These are phyloP conservation scores for Backusella tarrabulga DNA, from an alignment of 192 early-diverging fungal genomes.

Conservation along the genomic window DNA sequence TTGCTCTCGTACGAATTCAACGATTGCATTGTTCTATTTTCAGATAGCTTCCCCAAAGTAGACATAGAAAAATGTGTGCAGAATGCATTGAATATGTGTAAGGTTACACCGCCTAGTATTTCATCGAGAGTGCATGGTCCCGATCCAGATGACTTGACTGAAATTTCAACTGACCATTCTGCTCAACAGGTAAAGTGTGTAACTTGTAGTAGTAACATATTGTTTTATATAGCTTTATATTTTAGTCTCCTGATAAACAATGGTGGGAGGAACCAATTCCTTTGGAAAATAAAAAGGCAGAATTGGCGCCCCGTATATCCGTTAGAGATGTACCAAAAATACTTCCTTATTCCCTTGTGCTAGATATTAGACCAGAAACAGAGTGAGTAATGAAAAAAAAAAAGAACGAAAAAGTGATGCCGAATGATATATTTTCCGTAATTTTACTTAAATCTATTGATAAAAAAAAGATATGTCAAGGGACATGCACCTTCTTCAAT, in stretches of 20 bases:
- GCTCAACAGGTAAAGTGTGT: not conserved
- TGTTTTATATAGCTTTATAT: not conserved
- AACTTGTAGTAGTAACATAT: not conserved
- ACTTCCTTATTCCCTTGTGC: constrained; percentile 45
- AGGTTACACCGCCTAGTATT: constrained; percentile 68
- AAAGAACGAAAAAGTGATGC: no score
- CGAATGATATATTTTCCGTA: not conserved
- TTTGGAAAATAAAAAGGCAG: constrained; percentile 45
- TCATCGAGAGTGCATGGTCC: constrained; percentile 35
- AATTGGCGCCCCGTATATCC: constrained; percentile 56
- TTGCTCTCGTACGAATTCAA: constrained; percentile 72
- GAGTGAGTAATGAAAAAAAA: constrained; percentile 38
- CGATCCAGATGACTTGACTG: constrained; percentile 22
- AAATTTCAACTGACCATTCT: not conserved
- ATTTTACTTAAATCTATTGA: not conserved
- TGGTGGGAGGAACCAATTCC: constrained; percentile 55
- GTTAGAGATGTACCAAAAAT: constrained; percentile 46
- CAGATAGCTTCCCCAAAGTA: constrained; percentile 62
- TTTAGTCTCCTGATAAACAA: not conserved
- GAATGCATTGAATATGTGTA: constrained; percentile 58
- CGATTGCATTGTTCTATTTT: constrained; percentile 48
- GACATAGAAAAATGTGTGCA: constrained; percentile 71
- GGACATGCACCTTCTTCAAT: constrained; percentile 57
- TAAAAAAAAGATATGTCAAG: constrained; percentile 39
- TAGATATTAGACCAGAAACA: constrained; percentile 57